A percentile compares a stretch with the other conserved stretches of the same genome.
Conservation (phyloP, 257 asterid species). For the Ligustrum vulgare region DNA sequence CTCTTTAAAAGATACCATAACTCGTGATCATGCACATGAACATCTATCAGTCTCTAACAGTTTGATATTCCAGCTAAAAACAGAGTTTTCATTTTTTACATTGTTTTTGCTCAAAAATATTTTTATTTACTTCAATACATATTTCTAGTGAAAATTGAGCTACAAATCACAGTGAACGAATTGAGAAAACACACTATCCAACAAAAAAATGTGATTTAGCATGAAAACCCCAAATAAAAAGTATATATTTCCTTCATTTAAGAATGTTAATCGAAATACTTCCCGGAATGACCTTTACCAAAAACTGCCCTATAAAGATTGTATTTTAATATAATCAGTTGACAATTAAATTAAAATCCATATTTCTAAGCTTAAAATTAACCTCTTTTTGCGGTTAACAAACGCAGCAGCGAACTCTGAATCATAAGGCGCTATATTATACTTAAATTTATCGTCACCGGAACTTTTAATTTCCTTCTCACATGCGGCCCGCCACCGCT, state of each 20-base stretch:
- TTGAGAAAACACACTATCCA: neutral
- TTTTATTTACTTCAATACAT: neutral
- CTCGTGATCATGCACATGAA: neutral
- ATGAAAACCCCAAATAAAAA: neutral
- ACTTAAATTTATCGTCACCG: conserved; percentile 33
- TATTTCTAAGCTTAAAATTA: neutral
- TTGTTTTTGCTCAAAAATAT: neutral
- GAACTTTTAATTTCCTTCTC: conserved; percentile 35
- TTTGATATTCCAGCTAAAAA: neutral
- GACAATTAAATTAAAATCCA: neutral
- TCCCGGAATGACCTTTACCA: neutral
- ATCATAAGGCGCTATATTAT: conserved; percentile 46
- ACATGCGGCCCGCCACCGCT: conserved; percentile 78
- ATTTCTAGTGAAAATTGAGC: neutral
- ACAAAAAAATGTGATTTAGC: neutral
- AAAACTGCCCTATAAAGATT: neutral
- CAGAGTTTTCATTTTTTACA: neutral
- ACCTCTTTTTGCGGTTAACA: conserved; percentile 79
- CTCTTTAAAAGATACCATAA: neutral
- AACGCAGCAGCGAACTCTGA: conserved; percentile 75
- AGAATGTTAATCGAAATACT: neutral
- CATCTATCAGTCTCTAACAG: neutral
- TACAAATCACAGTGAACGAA: neutral
- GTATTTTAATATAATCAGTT: neutral
- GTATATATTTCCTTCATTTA: neutral